These are phyloP conservation scores for Coemansia asiatica DNA, from an alignment of 192 early-diverging fungal genomes.

Conservation along the genomic window DNA sequence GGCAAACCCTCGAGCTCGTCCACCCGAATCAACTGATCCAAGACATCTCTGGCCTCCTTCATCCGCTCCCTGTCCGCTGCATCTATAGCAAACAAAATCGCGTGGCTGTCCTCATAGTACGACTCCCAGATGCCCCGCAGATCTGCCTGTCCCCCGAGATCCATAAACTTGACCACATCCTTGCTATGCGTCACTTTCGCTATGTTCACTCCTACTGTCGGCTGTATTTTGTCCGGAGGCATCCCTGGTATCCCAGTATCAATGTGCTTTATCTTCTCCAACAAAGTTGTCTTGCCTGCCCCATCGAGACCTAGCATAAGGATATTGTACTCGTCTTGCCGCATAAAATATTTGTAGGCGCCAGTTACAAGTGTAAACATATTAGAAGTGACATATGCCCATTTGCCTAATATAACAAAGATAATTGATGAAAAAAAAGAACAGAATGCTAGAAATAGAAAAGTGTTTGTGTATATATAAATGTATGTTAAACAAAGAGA, in stretches of 20 bases:
- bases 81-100: slow-evolving; percentile 91
- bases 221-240: slow-evolving; percentile 85
- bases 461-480: too few species aligned
- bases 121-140: slow-evolving; percentile 89
- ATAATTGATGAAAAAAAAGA: neutral
- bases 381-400: neutral
- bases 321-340: slow-evolving; percentile 91
- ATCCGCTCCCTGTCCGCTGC: slow-evolving; percentile 77
- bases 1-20: slow-evolving; percentile 81
- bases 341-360: slow-evolving; percentile 83
- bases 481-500: too few species aligned
- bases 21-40: slow-evolving; percentile 60
- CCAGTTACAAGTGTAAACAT: slow-evolving; percentile 95
- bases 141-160: slow-evolving; percentile 89
- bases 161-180: slow-evolving; percentile 80
- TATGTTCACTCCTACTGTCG: slow-evolving; percentile 94
- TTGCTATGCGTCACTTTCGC: slow-evolving; percentile 32
- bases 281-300: slow-evolving; percentile 96
- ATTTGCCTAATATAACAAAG: neutral
- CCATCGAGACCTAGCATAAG: slow-evolving; percentile 96
- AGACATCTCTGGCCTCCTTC: slow-evolving; percentile 30
- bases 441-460: too few species aligned
- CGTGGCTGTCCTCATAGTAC: slow-evolving; percentile 93
- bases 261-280: slow-evolving; percentile 86
- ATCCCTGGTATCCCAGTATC: slow-evolving; percentile 73